Percentiles rank a stretch among this genome's conserved stretches.
These are phyloP conservation scores for Neurospora cerealis DNA, from an alignment of 495 filamentous ascomycete species.

Conservation along the genomic window DNA sequence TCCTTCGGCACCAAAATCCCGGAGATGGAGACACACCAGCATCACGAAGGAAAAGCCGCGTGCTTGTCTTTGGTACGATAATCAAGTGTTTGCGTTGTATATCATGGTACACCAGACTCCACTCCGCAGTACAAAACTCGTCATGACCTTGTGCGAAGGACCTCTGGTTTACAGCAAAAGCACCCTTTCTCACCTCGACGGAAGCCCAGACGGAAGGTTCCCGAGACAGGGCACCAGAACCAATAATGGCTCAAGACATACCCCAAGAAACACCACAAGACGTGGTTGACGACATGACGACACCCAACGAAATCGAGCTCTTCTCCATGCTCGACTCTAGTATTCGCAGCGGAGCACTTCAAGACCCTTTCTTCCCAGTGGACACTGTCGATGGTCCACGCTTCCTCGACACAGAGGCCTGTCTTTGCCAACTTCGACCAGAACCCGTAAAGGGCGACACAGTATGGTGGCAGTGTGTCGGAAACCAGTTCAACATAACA, in stretches of 20 bases:
- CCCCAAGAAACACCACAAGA: background rate
- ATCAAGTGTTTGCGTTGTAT: background rate
- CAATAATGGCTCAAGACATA: background rate
- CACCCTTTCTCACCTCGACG: background rate
- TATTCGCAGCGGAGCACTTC: background rate
- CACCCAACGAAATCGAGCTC: background rate
- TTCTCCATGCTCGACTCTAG: background rate
- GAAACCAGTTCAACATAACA: slow-evolving; percentile 21
- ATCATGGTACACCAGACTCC: background rate
- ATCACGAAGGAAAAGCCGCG: background rate
- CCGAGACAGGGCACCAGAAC: background rate
- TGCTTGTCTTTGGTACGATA: background rate
- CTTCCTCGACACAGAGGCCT: slow-evolving; percentile 31
- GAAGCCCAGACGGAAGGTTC: background rate
- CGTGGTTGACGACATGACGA: background rate
- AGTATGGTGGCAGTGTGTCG: slow-evolving; percentile 29
- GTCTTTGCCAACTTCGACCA: slow-evolving; percentile 25
- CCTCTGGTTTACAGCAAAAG: background rate
- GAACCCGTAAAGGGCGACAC: background rate
- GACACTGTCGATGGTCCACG: slow-evolving; percentile 15
- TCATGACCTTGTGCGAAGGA: background rate
- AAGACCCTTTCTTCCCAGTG: slow-evolving; percentile 25
- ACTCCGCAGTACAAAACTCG: background rate
- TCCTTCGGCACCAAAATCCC: background rate
- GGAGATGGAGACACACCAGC: background rate